These are phyloP conservation scores for Cryphonectria nitschkei DNA, from an alignment of 2,329 filamentous ascomycete species.

Conservation along the genomic window DNA sequence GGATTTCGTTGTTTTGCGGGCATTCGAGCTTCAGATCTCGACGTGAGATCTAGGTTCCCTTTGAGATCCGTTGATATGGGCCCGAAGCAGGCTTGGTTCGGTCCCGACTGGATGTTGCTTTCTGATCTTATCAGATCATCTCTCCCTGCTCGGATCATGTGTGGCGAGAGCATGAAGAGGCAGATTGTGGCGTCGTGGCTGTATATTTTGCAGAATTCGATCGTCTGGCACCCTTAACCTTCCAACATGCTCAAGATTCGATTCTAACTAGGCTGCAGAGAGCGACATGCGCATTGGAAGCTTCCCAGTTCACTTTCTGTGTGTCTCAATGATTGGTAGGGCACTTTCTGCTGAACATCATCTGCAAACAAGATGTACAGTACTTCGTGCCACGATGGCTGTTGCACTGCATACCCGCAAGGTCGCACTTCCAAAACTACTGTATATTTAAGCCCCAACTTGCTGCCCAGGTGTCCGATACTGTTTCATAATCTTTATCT, in stretches of 20 bases:
- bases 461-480: not conserved
- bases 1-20: not conserved
- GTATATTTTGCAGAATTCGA: not conserved
- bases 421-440: no score
- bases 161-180: not conserved
- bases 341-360: not conserved
- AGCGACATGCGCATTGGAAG: not conserved
- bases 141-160: not conserved
- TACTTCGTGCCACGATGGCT: no score
- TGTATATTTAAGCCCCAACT: no score
- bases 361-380: not conserved
- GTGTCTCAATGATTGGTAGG: not conserved
- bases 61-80: not conserved
- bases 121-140: conserved; percentile 9
- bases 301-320: not conserved
- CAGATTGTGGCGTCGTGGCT: not conserved
- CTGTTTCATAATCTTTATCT: not conserved
- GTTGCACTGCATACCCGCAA: not conserved
- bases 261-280: not conserved
- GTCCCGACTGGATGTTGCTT: not conserved
- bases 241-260: not conserved
- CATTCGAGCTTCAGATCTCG: not conserved
- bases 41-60: not conserved
- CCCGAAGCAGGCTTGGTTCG: not conserved
- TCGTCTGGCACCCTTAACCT: not conserved